Base-by-base conservation (phyloP, 2,329 filamentous ascomycete species). In the Ceratocystis lukuohia region DNA sequence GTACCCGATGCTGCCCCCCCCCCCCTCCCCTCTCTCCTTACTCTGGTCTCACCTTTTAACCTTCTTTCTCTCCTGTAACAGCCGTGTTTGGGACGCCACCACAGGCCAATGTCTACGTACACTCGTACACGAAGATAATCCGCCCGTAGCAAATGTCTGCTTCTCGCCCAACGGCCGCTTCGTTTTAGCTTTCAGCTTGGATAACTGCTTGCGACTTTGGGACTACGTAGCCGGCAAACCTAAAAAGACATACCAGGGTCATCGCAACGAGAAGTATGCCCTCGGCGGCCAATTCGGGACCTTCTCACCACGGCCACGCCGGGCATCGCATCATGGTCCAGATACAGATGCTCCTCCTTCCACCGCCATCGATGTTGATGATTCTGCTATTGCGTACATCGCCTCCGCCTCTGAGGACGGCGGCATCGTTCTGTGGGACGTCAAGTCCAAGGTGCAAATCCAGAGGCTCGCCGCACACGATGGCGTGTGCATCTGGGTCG, bases 161-260 rank as follows among this genome's bases (percentile, higher is more conserved):
- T 99, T 99, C 78, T 88, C 88, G 4, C 93, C 94, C 2, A 99
- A 99, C 73, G 93, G 94, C 20, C 91, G 89, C 69, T 96, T 89
- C 73, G 88, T 99, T 65, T 82, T 97, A 2, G 93, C 94, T 12
- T 96, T 89, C 76, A 96, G 90, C 69, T 82, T 96, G 70, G 94
- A 99, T 77, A 89, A 87, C 68, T 93, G 89, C 73, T 83, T 99
- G 61, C 86, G 94, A 1, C 79, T 99, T 25, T 99, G 94, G 94
- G 89, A 96, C 75, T 99, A 97, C 74, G 88, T 96, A 7, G 85
- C 91, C 46, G 93, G 93, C 6, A 85, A 86, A 33, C 94, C 94
- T 71, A 88, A 96, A 72, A 99, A 99, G 80, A 99, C 94, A 15
- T 99, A 97, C 75, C 91, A 96, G 74, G 94, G 94, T 0, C 94